These are phyloP conservation scores for Barbarea vulgaris DNA, from an alignment of 345 rosid genomes.

Conservation along the genomic window DNA sequence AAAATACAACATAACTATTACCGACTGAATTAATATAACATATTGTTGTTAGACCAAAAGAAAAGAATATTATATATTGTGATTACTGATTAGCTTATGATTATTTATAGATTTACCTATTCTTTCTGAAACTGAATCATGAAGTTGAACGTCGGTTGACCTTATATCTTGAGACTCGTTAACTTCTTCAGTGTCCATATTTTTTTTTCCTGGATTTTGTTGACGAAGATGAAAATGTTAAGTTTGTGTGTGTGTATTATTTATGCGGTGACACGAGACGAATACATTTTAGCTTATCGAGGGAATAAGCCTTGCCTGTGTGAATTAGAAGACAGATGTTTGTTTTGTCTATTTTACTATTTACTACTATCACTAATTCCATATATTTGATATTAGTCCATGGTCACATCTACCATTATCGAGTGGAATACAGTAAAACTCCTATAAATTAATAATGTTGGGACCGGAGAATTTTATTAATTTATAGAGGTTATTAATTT, in stretches of 20 bases:
- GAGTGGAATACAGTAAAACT: neutral
- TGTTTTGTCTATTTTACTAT: neutral
- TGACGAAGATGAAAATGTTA: neutral
- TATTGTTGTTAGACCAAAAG: too few relatives aligned
- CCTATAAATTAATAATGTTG: too few relatives aligned
- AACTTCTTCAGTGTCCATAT: slow-evolving; percentile 23
- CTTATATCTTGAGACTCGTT: slow-evolving; percentile 6
- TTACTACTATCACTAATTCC: neutral
- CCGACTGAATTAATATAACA: too few relatives aligned
- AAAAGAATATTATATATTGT: neutral
- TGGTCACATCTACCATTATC: slow-evolving; percentile 19
- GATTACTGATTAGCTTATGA: slow-evolving; percentile 2
- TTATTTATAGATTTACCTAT: slow-evolving; percentile 19
- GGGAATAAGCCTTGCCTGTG: neutral
- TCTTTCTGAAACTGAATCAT: slow-evolving; percentile 25
- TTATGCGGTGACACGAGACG: slow-evolving; percentile 14
- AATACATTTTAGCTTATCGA: slow-evolving; percentile 13
- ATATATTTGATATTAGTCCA: neutral
- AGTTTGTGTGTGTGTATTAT: neutral
- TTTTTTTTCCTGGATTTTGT: neutral
- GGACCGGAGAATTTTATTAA: too few relatives aligned
- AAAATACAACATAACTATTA: neutral
- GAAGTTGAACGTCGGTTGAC: slow-evolving; percentile 19
- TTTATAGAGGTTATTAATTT: too few relatives aligned
- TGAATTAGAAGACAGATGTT: neutral